phyloP scores from a whole-genome alignment of 2,329 filamentous ascomycete species.

The Hypoxylon sp. region DNA sequence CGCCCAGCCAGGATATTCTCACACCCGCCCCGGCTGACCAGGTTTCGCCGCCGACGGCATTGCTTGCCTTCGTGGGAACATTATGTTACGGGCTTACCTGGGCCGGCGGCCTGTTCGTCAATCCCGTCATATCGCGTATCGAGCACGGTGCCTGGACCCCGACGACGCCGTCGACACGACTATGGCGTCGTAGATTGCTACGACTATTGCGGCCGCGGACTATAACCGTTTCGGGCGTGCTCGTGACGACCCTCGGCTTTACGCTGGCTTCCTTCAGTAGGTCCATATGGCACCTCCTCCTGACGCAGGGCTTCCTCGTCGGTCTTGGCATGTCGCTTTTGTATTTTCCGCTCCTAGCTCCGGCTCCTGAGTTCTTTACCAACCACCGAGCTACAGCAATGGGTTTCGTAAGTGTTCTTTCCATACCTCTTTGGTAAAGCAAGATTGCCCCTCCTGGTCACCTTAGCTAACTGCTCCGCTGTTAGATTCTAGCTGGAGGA shows the following conservation, averaged over 20 bases:
- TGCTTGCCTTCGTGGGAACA: constrained; percentile 58
- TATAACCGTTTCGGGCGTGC: constrained; percentile 52
- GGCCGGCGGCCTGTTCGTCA: constrained; percentile 58
- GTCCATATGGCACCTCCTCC: constrained; percentile 52
- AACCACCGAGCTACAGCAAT: constrained; percentile 56
- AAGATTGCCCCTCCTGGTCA: neutral
- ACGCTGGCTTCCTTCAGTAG: constrained; percentile 50
- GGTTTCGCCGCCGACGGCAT: constrained; percentile 48
- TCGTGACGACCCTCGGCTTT: constrained; percentile 53
- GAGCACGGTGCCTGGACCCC: constrained; percentile 44
- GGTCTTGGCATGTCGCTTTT: constrained; percentile 55
- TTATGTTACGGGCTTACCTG: constrained; percentile 58
- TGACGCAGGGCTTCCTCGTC: constrained; percentile 54
- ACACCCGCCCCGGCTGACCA: constrained; percentile 44
- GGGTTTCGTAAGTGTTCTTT: constrained; percentile 49
- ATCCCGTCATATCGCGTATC: constrained; percentile 55
- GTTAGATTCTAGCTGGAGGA: constrained; percentile 51
- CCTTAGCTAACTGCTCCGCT: constrained; percentile 12
- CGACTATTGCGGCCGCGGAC: constrained; percentile 44
- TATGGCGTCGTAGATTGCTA: constrained; percentile 37
- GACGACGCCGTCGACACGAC: constrained; percentile 28
- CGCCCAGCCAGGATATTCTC: constrained; percentile 51
- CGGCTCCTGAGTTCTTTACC: constrained; percentile 59
- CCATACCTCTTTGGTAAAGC: neutral
- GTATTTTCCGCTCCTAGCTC: constrained; percentile 54